Base-by-base conservation (phyloP, 768 basidiomycete species). In the Boletus rubroflammeus region DNA sequence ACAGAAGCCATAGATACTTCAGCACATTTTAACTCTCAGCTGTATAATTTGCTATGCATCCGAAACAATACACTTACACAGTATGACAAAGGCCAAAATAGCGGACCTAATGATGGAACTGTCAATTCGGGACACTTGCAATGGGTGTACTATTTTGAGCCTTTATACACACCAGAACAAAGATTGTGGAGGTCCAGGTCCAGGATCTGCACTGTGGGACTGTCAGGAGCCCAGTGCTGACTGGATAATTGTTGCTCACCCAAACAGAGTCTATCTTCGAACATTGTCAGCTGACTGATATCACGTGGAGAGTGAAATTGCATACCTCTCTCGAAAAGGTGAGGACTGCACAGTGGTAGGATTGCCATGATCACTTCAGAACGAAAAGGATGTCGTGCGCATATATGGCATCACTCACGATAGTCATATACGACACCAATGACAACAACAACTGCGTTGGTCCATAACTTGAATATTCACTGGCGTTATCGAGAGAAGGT, bases 361-460 rank as follows among this genome's bases (percentile, higher is more conserved):
- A 32, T 46, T 2, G 6, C 11, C 9, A 10, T 41, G 11, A 0
- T 23, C 13, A n/a, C n/a, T n/a, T n/a, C n/a, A n/a, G n/a, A n/a
- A n/a, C n/a, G n/a, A n/a, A 31, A 10, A 10, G 13, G 21, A 35
- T 6, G 25, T 31, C 31, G 4, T 19, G 8, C 25, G 21, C 4
- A 23, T 5, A 23, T 13, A 11, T n/a, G 25, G 10, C 40, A 23
- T 41, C 11, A 41, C 58, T 41, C 15, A 56, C 54, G 8, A 13
- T 53, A 59, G 23, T 59, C 58, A 29, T 59, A 59, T 31, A 31
- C 44, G 5, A 53, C 48, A 21, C 35, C 35, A 31, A 32, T 34
- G 5, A 46, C 17, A 2, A 40, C 15, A 3, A 29, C 0, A 13
- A 58, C 54, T 55, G 11, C 1, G 7, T 15, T 15, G 5, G 11